Percentiles rank a stretch among this genome's conserved stretches.
Evolutionary conservation across 805 yeast genomes (phyloP).

Genomic region (Lipomyces orientalis): DNA sequence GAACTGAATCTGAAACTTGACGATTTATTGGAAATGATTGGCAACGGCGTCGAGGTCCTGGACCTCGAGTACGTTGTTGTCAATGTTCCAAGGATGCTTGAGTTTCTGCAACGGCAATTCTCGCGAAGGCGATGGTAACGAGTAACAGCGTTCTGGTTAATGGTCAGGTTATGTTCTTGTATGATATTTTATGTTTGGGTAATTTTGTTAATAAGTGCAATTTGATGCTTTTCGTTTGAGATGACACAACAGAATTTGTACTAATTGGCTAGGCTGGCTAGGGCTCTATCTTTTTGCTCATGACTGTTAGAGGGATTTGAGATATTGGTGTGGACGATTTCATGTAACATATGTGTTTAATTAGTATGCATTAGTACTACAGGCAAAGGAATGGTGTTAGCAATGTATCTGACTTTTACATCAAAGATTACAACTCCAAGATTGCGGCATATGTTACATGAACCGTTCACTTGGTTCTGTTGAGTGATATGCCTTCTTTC

Average conservation of each 20-base stretch:
- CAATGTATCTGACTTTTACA: too few relatives aligned
- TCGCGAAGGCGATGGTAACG: constrained; percentile 26
- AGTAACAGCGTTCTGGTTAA: background rate
- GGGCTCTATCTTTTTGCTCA: too few relatives aligned
- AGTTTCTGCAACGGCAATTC: constrained; percentile 41
- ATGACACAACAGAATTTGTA: background rate
- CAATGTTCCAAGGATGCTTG: constrained; percentile 39
- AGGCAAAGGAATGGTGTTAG: too few relatives aligned
- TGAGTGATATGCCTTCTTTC: too few relatives aligned
- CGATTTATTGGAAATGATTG: constrained; percentile 44
- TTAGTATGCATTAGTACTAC: too few relatives aligned
- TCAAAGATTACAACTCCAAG: too few relatives aligned
- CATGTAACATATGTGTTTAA: too few relatives aligned
- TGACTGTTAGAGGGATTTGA: too few relatives aligned
- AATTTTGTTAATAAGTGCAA: background rate
- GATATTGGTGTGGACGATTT: too few relatives aligned
- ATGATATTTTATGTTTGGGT: background rate
- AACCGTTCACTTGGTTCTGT: too few relatives aligned
- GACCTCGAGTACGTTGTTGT: constrained; percentile 44
- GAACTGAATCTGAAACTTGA: constrained; percentile 45
- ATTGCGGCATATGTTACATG: too few relatives aligned
- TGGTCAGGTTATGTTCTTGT: background rate
- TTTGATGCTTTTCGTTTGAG: background rate
- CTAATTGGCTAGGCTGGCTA: background rate
- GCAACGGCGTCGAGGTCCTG: constrained; percentile 38